These are phyloP conservation scores for Lasiodiplodia hormozganensis DNA, from an alignment of 2,329 filamentous ascomycete genomes.

Conservation along the genomic window DNA sequence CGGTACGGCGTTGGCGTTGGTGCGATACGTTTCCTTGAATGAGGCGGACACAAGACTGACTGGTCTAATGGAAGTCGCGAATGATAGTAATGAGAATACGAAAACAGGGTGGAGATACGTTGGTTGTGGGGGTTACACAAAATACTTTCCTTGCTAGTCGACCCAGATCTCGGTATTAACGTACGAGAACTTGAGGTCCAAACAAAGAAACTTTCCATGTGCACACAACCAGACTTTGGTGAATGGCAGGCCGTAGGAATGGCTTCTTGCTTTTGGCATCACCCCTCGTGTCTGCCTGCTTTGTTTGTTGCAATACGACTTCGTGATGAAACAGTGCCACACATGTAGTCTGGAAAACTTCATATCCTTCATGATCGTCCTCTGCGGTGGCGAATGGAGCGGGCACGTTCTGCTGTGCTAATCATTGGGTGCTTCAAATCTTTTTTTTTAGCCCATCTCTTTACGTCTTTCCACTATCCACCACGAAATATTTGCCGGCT, in stretches of 20 bases:
- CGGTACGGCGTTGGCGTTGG: slow-evolving; percentile 21
- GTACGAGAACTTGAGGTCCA: neutral
- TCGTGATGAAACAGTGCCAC: neutral
- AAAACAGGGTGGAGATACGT: neutral
- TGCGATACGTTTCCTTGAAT: neutral
- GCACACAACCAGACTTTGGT: neutral
- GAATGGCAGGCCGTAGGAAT: neutral
- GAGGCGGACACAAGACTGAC: neutral
- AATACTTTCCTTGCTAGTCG: neutral
- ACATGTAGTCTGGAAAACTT: neutral
- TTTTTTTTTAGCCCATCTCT: neutral
- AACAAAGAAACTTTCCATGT: slow-evolving; percentile 8
- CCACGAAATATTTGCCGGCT: slow-evolving; percentile 77
- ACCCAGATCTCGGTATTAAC: neutral
- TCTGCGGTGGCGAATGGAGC: neutral
- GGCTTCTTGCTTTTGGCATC: neutral
- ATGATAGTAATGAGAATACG: neutral
- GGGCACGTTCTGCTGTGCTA: too few relatives aligned
- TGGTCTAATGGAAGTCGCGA: neutral
- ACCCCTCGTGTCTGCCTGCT: neutral
- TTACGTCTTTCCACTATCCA: slow-evolving; percentile 64
- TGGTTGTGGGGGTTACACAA: neutral
- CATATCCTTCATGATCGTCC: neutral
- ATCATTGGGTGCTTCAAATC: neutral
- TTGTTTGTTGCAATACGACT: neutral